A percentile compares a stretch with the other conserved stretches of the same genome.
phyloP scores from a whole-genome alignment of 306 rosid genomes.

The Aeschynomene evenia region DNA sequence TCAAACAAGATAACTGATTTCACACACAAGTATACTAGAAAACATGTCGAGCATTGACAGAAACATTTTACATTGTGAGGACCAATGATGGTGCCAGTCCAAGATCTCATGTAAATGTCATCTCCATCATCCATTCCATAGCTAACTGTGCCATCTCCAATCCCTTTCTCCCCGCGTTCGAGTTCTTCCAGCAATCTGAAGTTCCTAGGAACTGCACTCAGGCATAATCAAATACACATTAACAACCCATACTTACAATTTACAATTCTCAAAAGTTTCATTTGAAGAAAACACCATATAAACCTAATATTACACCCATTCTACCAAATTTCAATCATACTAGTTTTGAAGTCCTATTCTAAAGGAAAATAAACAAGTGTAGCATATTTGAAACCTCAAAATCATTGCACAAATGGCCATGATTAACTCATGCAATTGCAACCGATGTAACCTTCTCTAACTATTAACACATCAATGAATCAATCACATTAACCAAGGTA shows the following conservation, averaged over 20 bases:
- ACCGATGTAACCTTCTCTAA: neutral
- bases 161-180: constrained; percentile 95
- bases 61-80: constrained; percentile 85
- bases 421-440: neutral
- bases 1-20: neutral
- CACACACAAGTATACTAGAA: neutral
- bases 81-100: constrained; percentile 94
- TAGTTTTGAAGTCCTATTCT: neutral
- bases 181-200: constrained; percentile 99
- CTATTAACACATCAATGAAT: neutral
- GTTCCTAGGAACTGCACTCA: constrained; percentile 87
- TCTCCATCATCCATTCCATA: constrained; percentile 99
- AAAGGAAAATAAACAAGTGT: neutral
- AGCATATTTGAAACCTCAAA: neutral
- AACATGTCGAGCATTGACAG: neutral
- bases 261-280: neutral
- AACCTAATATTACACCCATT: neutral
- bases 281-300: neutral
- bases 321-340: neutral
- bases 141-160: constrained; percentile 92
- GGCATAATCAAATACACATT: constrained; percentile 5
- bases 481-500: neutral
- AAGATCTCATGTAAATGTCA: constrained; percentile 95
- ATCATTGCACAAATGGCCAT: neutral
- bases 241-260: constrained; percentile 3